Percentiles rank a stretch among this genome's conserved stretches.
Evolutionary conservation across 805 yeast genomes (phyloP).

Genomic region (Crinitomyces ghanaensis): DNA sequence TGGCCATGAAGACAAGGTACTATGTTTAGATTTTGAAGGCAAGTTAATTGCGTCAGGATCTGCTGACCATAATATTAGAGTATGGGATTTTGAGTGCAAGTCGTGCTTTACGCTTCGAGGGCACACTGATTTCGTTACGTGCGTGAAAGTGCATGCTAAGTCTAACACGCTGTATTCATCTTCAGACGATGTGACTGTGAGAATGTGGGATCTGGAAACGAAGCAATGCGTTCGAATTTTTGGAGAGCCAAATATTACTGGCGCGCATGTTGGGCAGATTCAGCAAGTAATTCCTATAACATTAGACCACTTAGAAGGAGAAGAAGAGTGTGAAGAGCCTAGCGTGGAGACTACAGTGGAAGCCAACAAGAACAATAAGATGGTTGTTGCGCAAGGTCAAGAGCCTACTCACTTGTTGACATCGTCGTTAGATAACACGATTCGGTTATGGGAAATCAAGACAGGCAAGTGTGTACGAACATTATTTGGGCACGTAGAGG

Average conservation of each 20-base stretch:
- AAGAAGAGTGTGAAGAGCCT: conserved; percentile 2
- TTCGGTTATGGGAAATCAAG: conserved; percentile 80
- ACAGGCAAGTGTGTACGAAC: conserved; percentile 86
- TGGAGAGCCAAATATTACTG: conserved; percentile 43
- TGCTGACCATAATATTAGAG: conserved; percentile 83
- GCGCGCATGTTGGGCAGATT: conserved; percentile 88
- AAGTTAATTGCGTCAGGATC: conserved; percentile 86
- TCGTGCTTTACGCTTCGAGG: conserved; percentile 90
- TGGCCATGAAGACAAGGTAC: conserved; percentile 82
- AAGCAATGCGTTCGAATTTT: conserved; percentile 71
- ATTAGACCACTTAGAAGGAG: conserved; percentile 49
- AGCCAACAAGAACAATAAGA: too few relatives aligned
- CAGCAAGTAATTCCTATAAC: conserved; percentile 83
- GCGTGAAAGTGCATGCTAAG: conserved; percentile 73
- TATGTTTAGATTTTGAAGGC: conserved; percentile 70
- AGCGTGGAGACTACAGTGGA: neutral
- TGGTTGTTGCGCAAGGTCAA: neutral
- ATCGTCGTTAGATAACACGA: conserved; percentile 84
- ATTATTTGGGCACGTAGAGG: conserved; percentile 96
- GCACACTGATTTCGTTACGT: conserved; percentile 84
- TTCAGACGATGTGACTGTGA: conserved; percentile 81
- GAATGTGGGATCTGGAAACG: conserved; percentile 87
- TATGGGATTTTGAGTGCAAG: conserved; percentile 92
- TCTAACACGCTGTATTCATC: conserved; percentile 76
- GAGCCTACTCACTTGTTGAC: conserved; percentile 76